A percentile compares a stretch with the other conserved stretches of the same genome.
phyloP scores from a whole-genome alignment of 2,329 filamentous ascomycete genomes.

The Tolypocladium inflatum region DNA sequence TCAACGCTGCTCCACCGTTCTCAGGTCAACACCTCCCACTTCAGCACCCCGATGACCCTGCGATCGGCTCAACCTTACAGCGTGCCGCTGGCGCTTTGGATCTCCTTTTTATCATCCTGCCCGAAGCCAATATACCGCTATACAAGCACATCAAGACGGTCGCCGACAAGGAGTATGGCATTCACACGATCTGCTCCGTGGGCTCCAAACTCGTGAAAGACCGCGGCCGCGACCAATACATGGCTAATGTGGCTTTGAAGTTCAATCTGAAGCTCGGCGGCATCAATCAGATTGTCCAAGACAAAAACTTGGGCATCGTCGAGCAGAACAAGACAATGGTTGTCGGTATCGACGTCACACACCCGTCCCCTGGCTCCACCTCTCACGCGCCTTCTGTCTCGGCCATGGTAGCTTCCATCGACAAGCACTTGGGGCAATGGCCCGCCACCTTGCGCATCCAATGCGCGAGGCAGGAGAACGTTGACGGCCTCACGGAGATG shows the following conservation, averaged over 20 bases:
- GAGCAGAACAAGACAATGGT: constrained; percentile 54
- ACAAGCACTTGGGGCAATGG: constrained; percentile 54
- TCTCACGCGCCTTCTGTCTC: constrained; percentile 54
- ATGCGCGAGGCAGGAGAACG: constrained; percentile 49
- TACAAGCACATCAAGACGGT: too few species aligned
- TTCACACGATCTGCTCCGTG: too few species aligned
- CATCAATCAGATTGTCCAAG: constrained; percentile 41
- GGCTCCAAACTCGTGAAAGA: too few species aligned
- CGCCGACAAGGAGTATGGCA: too few species aligned
- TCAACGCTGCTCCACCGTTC: too few species aligned
- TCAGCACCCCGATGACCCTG: too few species aligned
- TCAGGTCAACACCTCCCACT: too few species aligned
- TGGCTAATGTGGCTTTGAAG: neutral
- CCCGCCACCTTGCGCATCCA: constrained; percentile 54
- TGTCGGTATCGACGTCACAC: constrained; percentile 65
- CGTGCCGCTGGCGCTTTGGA: too few species aligned
- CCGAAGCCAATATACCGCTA: too few species aligned
- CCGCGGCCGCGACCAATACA: too few species aligned
- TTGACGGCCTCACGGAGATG: constrained; percentile 47
- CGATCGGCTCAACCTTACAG: too few species aligned
- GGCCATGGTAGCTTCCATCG: constrained; percentile 57
- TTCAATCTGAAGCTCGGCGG: constrained; percentile 55
- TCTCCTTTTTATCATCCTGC: too few species aligned
- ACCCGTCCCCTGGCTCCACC: constrained; percentile 57
- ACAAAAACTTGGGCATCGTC: constrained; percentile 40